Evolutionary conservation across 2,329 filamentous ascomycete genomes (phyloP).

Genomic region (Alternaria gansuensis): DNA sequence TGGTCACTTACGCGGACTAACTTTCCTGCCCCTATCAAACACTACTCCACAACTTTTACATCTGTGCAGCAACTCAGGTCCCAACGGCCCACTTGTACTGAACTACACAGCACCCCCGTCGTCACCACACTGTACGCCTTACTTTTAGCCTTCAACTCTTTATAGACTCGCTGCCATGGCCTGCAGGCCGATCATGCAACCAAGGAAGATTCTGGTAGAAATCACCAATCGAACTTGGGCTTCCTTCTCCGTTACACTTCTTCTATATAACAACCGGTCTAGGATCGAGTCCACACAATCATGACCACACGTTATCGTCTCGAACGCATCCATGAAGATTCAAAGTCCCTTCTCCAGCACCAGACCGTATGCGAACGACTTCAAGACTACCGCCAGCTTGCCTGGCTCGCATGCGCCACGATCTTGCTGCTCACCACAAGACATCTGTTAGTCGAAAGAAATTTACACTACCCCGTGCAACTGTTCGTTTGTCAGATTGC

Average conservation of each 20-base stretch:
- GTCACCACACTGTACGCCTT: slow-evolving; percentile 10
- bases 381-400: slow-evolving; percentile 15
- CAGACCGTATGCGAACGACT: slow-evolving; percentile 11
- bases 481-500: slow-evolving; percentile 27
- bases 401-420: slow-evolving; percentile 32
- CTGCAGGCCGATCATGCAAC: slow-evolving; percentile 8
- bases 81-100: slow-evolving; percentile 4
- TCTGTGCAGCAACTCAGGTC: slow-evolving; percentile 8
- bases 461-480: slow-evolving; percentile 38
- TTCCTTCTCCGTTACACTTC: slow-evolving; percentile 4
- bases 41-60: background rate
- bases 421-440: slow-evolving; percentile 34
- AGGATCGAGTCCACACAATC: background rate
- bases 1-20: background rate
- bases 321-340: slow-evolving; percentile 1
- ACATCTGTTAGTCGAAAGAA: slow-evolving; percentile 34
- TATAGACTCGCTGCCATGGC: slow-evolving; percentile 11
- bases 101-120: slow-evolving; percentile 6
- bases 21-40: background rate
- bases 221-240: background rate
- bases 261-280: slow-evolving; percentile 3
- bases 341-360: background rate
- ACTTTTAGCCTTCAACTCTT: slow-evolving; percentile 5
- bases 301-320: slow-evolving; percentile 13
- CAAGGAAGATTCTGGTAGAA: slow-evolving; percentile 1